Percentiles rank a stretch among this genome's conserved stretches.
phyloP scores from a whole-genome alignment of 345 rosid genomes.

The Sonneratia alba region DNA sequence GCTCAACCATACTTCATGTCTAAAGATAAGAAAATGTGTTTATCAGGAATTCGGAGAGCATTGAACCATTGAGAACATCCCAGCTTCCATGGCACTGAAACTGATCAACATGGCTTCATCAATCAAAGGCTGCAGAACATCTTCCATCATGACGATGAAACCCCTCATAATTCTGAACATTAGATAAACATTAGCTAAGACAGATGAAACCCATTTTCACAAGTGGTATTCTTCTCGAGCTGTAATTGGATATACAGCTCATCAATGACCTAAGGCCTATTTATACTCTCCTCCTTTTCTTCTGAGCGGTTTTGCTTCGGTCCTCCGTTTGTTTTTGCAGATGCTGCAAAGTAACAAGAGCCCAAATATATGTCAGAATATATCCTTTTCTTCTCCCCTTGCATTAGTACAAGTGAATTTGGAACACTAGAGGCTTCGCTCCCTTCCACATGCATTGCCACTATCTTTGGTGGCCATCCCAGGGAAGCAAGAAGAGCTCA shows the following conservation, averaged over 20 bases:
- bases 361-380: slow-evolving; percentile 51
- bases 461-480: slow-evolving; percentile 72
- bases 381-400: slow-evolving; percentile 34
- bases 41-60: slow-evolving; percentile 50
- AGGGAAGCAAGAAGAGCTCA: slow-evolving; percentile 63
- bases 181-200: slow-evolving; percentile 24
- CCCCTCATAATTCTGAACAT: slow-evolving; percentile 37
- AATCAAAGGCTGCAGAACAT: slow-evolving; percentile 69
- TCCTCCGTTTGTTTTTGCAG: slow-evolving; percentile 38
- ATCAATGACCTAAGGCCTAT: slow-evolving; percentile 31
- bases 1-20: slow-evolving; percentile 54
- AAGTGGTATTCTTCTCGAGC: slow-evolving; percentile 68
- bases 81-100: slow-evolving; percentile 68
- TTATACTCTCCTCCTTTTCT: slow-evolving; percentile 5
- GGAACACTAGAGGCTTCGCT: slow-evolving; percentile 28
- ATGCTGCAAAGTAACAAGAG: slow-evolving; percentile 51
- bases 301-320: slow-evolving; percentile 18
- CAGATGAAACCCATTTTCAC: slow-evolving; percentile 52
- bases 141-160: slow-evolving; percentile 52
- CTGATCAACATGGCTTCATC: slow-evolving; percentile 51
- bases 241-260: slow-evolving; percentile 56
- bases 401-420: slow-evolving; percentile 50
- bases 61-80: slow-evolving; percentile 71
- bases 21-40: slow-evolving; percentile 46
- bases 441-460: slow-evolving; percentile 23